These are phyloP conservation scores for Aspergillus heteromorphus DNA, from an alignment of 495 filamentous ascomycete genomes.

Conservation along the genomic window DNA sequence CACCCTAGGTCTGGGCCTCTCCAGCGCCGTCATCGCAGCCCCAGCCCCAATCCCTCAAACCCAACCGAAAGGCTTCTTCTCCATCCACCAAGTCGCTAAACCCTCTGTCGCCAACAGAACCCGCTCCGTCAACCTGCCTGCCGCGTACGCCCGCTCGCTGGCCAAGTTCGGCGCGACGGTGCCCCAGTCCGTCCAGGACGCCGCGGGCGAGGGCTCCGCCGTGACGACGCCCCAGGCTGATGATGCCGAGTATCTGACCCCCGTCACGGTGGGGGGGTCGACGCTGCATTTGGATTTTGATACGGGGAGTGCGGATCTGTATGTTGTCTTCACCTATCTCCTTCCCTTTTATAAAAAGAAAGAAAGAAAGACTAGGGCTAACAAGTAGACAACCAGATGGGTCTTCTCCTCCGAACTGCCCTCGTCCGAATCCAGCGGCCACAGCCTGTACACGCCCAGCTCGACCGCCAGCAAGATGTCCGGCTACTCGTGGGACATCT, in stretches of 20 bases:
- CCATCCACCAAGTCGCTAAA: conserved; percentile 34
- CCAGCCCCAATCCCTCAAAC: conserved; percentile 22
- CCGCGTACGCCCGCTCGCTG: conserved; percentile 33
- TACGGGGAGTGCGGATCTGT: conserved; percentile 74
- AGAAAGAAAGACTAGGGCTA: too few species aligned
- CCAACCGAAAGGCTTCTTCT: conserved; percentile 47
- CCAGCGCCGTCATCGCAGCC: conserved; percentile 29
- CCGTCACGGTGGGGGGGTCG: conserved; percentile 59
- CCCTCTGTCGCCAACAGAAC: conserved; percentile 17
- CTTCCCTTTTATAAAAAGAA: too few species aligned
- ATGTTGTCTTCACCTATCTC: too few species aligned
- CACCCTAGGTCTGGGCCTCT: conserved; percentile 27
- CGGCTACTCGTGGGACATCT: conserved; percentile 59
- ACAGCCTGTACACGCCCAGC: conserved; percentile 57
- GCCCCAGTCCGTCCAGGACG: conserved; percentile 37
- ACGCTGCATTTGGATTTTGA: conserved; percentile 66
- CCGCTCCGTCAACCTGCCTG: conserved; percentile 36
- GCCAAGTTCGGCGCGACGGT: conserved; percentile 41
- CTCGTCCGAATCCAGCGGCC: conserved; percentile 45
- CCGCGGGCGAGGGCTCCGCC: conserved; percentile 44
- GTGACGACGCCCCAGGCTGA: conserved; percentile 48
- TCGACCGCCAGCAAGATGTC: conserved; percentile 42
- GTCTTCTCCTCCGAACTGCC: conserved; percentile 49
- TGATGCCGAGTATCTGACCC: conserved; percentile 62
- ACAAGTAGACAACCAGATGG: conserved; percentile 38